These are phyloP conservation scores for Tuber melanosporum DNA, from an alignment of 495 filamentous ascomycete genomes.

Conservation along the genomic window DNA sequence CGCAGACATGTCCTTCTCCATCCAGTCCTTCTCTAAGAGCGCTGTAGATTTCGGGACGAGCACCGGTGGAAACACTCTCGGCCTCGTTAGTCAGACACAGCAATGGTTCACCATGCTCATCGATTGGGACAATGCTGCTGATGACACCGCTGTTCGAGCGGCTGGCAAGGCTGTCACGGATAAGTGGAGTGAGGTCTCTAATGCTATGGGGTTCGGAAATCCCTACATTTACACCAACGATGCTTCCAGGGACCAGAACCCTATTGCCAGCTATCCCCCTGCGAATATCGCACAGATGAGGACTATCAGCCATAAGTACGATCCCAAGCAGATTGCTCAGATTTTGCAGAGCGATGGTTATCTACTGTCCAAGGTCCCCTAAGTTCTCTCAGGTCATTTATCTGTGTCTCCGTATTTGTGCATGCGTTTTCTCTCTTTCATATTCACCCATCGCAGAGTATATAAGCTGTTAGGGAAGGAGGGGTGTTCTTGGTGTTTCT, in stretches of 20 bases:
- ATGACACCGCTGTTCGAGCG: slow-evolving; percentile 12
- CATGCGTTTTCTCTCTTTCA: background rate
- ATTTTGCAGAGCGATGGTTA: slow-evolving; percentile 36
- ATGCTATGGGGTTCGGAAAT: slow-evolving; percentile 19
- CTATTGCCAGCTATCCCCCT: slow-evolving; percentile 45
- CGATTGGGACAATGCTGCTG: slow-evolving; percentile 15
- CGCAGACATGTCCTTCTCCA: slow-evolving; percentile 37
- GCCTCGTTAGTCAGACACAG: slow-evolving; percentile 10
- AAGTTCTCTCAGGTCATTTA: background rate
- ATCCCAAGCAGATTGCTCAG: slow-evolving; percentile 44
- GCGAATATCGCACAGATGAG: slow-evolving; percentile 42
- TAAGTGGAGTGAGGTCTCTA: slow-evolving; percentile 7
- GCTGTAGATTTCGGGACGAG: slow-evolving; percentile 16
- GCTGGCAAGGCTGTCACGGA: slow-evolving; percentile 7
- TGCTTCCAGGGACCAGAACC: slow-evolving; percentile 44
- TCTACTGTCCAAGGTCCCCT: slow-evolving; percentile 5
- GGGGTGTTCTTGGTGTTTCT: background rate
- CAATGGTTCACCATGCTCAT: slow-evolving; percentile 12
- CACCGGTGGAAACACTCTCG: slow-evolving; percentile 11
- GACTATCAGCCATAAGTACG: slow-evolving; percentile 45
- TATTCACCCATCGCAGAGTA: background rate
- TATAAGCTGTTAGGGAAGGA: background rate
- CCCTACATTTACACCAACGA: slow-evolving; percentile 43
- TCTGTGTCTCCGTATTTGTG: background rate
- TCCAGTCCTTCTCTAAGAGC: slow-evolving; percentile 36